phyloP scores from a whole-genome alignment of 441 rosid genomes.

The Isatis lusitanica region DNA sequence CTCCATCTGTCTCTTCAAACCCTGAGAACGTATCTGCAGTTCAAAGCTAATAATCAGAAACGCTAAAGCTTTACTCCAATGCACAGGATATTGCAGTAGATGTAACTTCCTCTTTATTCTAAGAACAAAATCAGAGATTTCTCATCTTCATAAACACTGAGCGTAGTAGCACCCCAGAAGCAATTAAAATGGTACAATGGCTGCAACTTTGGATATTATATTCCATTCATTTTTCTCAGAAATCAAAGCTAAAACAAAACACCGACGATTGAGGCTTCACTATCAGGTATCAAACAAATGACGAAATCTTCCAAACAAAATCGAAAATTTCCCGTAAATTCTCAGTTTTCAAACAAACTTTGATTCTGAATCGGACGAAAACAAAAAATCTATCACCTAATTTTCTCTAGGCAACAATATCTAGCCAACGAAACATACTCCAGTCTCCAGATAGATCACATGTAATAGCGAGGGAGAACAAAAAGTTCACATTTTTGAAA shows the following conservation, averaged over 20 bases:
- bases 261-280: background rate
- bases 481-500: background rate
- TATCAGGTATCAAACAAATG: background rate
- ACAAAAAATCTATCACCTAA: background rate
- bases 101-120: background rate
- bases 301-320: background rate
- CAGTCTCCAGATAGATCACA: conserved; percentile 3
- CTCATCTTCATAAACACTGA: background rate
- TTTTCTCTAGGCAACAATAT: background rate
- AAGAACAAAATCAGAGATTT: background rate
- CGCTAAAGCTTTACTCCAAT: background rate
- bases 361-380: background rate
- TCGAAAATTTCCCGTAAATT: background rate
- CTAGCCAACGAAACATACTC: background rate
- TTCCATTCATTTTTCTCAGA: background rate
- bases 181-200: background rate
- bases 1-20: conserved; percentile 86
- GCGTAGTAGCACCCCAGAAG: conserved; percentile 7
- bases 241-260: too few species aligned
- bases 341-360: too few species aligned
- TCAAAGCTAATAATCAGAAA: background rate
- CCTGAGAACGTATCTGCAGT: conserved; percentile 81
- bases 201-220: background rate
- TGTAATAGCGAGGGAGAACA: background rate
- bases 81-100: background rate